Evolutionary conservation across 139 green algal genomes (phyloP), one percentile per base, ranked within the genome.

Genomic region (Pseudopediastrum boryanum): DNA sequence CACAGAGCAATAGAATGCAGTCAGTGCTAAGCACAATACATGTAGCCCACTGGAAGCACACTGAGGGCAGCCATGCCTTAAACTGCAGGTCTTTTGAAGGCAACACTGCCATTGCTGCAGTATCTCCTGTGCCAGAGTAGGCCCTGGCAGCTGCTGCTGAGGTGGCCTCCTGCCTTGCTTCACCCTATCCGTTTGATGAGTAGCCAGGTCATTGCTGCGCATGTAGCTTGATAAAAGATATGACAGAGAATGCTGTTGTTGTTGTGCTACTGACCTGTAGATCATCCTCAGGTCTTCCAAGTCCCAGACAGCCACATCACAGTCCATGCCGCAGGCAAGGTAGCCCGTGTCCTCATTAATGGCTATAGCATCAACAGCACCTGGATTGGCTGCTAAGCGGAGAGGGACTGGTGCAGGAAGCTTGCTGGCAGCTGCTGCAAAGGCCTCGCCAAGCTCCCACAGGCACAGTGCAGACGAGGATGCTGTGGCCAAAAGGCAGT

Each of bases 381-480:
- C 16, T 35, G 69, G 50, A 50, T 38, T 12, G 16, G 41, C 48
- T 50, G 51, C 48, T 38, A 66, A 66, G 58, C 10, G 8, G 19
- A 76, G 48, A 19, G 21, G 69, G 3, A 76, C 10, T 43, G 67
- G 67, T 33, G 69, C 69, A 64, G 69, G 46, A n/a, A 46, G 46
- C 23, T 27, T 3, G 31, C 46, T 50, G 46, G 69, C 46, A 44
- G 31, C 46, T 42, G 46, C 46, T 35, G 48, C 48, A 19, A 65
- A 76, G 35, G 48, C 69, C 5, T 76, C 69, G 46, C 64, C 46
- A 2, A 76, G 69, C 8, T 52, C 27, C 69, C 69, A 76, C 5
- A 76, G 23, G 9, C 63, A 9, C 25, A 64, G 21, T 29, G 50
- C 69, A 41, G 23, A n/a, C n/a, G 69, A 21, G 27, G 48, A 65